phyloP scores from a whole-genome alignment of 2,329 filamentous ascomycete species.

The Conoideocrella luteorostrata region DNA sequence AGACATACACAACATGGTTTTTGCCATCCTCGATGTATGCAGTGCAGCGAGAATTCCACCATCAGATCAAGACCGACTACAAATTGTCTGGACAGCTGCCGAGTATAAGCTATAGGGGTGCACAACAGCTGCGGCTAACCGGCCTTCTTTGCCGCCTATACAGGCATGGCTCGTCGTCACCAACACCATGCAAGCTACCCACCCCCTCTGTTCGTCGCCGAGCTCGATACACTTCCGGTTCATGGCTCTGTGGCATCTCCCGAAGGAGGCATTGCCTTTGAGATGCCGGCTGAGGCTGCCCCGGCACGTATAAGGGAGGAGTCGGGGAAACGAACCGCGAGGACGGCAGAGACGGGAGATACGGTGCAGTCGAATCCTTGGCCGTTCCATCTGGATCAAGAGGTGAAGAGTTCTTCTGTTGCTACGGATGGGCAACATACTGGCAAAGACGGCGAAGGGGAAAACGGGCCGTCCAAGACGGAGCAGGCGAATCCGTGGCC shows the following conservation, averaged over 20 bases:
- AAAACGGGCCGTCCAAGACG: background rate
- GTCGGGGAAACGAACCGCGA: constrained; percentile 5
- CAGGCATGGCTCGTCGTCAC: constrained; percentile 13
- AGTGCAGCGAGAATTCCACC: too few relatives aligned
- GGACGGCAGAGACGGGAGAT: constrained; percentile 1
- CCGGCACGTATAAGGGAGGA: constrained; percentile 7
- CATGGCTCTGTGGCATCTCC: constrained; percentile 13
- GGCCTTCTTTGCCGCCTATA: background rate
- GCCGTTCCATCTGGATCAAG: constrained; percentile 23
- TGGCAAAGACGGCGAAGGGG: background rate
- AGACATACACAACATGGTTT: too few relatives aligned
- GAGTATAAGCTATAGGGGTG: constrained; percentile 1
- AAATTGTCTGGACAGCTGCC: background rate
- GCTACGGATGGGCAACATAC: background rate
- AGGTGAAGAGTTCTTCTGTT: background rate
- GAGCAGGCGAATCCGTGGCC: constrained; percentile 26
- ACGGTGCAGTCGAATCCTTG: constrained; percentile 20
- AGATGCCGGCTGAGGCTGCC: constrained; percentile 26
- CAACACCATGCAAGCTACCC: constrained; percentile 11
- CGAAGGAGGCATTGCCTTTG: constrained; percentile 21
- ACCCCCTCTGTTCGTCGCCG: constrained; percentile 22
- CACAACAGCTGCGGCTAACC: background rate
- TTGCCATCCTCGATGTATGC: too few relatives aligned
- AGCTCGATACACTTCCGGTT: constrained; percentile 21
- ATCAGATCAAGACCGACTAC: too few relatives aligned